Evolutionary conservation across 23 red algal genomes (phyloP).

Genomic region (Gracilaria vermiculophylla): DNA sequence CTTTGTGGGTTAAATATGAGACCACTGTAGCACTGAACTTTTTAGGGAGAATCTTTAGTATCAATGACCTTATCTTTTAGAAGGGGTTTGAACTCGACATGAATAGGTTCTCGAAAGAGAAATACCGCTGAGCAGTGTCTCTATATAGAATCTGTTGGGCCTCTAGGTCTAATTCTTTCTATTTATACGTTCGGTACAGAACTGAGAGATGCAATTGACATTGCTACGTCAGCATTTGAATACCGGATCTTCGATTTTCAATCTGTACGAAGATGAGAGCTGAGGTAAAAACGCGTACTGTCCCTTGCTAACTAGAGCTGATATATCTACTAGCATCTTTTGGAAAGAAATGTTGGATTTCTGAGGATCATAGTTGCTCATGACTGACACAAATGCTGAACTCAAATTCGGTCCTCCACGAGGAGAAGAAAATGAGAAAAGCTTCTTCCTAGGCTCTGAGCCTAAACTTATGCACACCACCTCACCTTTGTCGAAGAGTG

Average conservation of each 20-base stretch:
- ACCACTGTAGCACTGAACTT: too few relatives aligned
- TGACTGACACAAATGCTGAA: constrained; percentile 22
- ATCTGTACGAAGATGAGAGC: neutral
- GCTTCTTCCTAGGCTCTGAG: neutral
- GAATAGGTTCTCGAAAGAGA: too few relatives aligned
- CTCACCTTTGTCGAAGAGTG: constrained; percentile 37
- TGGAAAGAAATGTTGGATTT: neutral
- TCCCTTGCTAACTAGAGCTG: neutral
- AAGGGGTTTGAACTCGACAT: too few relatives aligned
- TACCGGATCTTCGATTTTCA: neutral
- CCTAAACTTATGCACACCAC: constrained; percentile 9
- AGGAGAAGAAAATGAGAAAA: neutral
- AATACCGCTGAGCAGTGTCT: too few relatives aligned
- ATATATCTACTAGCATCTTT: constrained; percentile 20
- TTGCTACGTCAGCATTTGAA: neutral
- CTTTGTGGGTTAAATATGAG: too few relatives aligned
- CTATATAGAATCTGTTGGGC: too few relatives aligned
- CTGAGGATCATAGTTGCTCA: neutral
- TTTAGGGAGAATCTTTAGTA: too few relatives aligned
- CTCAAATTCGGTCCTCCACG: neutral
- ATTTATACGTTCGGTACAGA: too few relatives aligned
- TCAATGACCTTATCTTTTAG: too few relatives aligned
- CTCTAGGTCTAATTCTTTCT: neutral
- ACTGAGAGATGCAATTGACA: too few relatives aligned
- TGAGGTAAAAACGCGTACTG: neutral